Conservation (phyloP, 768 basidiomycete species). For the Suillus discolor region DNA sequence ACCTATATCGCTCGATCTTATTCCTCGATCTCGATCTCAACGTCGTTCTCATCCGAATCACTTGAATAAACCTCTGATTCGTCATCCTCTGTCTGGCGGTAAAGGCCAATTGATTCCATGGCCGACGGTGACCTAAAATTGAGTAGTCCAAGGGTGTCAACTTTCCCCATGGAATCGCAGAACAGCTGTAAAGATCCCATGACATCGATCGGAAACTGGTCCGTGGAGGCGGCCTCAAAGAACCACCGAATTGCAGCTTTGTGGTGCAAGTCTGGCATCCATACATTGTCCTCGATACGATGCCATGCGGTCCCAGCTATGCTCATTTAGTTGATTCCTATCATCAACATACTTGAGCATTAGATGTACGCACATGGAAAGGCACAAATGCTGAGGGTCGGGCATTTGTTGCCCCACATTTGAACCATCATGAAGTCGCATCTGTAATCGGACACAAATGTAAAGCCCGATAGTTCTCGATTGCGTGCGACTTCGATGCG, state of each 20-base stretch:
- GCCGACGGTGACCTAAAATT: background rate
- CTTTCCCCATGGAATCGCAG: background rate
- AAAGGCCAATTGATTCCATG: background rate
- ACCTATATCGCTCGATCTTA: background rate
- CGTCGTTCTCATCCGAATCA: background rate
- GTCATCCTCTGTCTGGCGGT: conserved; percentile 3
- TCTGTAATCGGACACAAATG: background rate
- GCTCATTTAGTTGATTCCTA: background rate
- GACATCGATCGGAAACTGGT: conserved; percentile 5
- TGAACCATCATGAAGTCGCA: conserved; percentile 5
- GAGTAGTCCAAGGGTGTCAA: conserved; percentile 6
- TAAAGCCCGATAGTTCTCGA: background rate
- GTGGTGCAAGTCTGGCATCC: conserved; percentile 11
- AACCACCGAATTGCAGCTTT: conserved; percentile 7
- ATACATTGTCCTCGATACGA: conserved; percentile 12
- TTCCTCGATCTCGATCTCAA: conserved; percentile 4
- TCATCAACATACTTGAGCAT: background rate
- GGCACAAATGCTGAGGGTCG: conserved; percentile 7
- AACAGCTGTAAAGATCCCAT: background rate
- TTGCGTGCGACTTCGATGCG: background rate
- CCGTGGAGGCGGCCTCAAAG: background rate
- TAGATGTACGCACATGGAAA: conserved; percentile 13
- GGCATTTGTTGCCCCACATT: conserved; percentile 9
- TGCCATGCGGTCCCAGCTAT: conserved; percentile 13
- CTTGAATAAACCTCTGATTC: background rate